Evolutionary conservation across 2,329 filamentous ascomycete genomes (phyloP).

Genomic region (Sporothrix dimorphospora): DNA sequence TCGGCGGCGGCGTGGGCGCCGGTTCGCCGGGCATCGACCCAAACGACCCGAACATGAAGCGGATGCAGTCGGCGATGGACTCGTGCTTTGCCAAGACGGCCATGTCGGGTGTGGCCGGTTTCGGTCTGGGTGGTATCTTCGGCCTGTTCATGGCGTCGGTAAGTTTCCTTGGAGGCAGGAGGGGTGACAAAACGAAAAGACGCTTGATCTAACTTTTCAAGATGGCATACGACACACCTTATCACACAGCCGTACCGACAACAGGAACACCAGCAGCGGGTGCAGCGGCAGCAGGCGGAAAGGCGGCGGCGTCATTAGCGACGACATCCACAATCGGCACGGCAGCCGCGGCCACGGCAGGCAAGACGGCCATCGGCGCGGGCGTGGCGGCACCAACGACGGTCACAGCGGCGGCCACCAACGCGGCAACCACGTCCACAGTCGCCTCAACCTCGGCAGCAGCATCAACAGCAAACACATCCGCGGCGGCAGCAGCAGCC

Average conservation of each 20-base stretch:
- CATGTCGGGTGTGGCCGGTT: conserved; percentile 91
- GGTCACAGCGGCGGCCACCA: conserved; percentile 8
- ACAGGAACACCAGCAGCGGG: conserved; percentile 28
- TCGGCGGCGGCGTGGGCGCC: conserved; percentile 38
- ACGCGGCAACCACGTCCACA: conserved; percentile 11
- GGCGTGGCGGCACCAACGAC: conserved; percentile 14
- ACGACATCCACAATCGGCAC: neutral
- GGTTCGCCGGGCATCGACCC: conserved; percentile 38
- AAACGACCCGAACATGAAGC: conserved; percentile 57
- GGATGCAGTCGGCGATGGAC: conserved; percentile 88
- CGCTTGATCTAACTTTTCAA: conserved; percentile 42
- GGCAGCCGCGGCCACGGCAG: conserved; percentile 11
- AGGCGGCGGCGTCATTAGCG: conserved; percentile 16
- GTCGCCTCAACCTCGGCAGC: conserved; percentile 13
- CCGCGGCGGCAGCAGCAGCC: neutral
- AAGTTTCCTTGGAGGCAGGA: conserved; percentile 37
- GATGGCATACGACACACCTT: conserved; percentile 98
- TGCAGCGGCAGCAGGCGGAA: conserved; percentile 18
- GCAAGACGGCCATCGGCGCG: neutral
- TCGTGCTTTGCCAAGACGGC: conserved; percentile 87
- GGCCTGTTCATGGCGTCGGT: conserved; percentile 98
- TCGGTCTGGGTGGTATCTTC: conserved; percentile 90
- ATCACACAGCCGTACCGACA: conserved; percentile 53
- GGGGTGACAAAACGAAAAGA: neutral
- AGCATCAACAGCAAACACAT: conserved; percentile 1